Percentiles rank a stretch among this genome's conserved stretches.
These are phyloP conservation scores for Rubia balearica DNA, from an alignment of 305 asterid genomes.

Conservation along the genomic window DNA sequence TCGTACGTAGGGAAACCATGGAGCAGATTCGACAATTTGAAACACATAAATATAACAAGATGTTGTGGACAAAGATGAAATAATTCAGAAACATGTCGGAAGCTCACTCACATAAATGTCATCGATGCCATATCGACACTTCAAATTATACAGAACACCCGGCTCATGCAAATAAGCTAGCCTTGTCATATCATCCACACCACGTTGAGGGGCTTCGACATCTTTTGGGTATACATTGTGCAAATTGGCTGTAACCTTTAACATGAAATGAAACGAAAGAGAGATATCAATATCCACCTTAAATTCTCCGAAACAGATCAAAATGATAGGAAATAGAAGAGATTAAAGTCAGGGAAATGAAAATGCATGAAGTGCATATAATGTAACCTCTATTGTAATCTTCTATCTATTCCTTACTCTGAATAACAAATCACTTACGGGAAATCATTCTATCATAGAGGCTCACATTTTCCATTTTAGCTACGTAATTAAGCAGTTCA, in stretches of 20 bases:
- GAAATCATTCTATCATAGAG: too few species aligned
- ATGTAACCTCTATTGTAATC: too few species aligned
- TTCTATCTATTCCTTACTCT: too few species aligned
- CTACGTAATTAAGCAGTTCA: neutral
- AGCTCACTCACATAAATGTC: conserved; percentile 59
- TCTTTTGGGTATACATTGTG: conserved; percentile 50
- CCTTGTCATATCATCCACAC: conserved; percentile 86
- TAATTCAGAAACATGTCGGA: neutral
- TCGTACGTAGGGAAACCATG: neutral
- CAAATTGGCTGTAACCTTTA: conserved; percentile 40
- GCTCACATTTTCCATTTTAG: neutral
- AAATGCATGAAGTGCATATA: neutral
- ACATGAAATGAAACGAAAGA: neutral
- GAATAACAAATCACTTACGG: too few species aligned
- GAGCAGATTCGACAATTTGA: neutral
- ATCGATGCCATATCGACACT: conserved; percentile 50
- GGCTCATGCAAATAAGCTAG: conserved; percentile 86
- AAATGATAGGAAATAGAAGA: neutral
- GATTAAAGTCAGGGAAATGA: neutral
- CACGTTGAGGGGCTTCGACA: conserved; percentile 54
- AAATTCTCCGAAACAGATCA: neutral
- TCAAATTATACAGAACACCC: conserved; percentile 69
- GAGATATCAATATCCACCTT: neutral
- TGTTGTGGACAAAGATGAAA: neutral
- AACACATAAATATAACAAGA: neutral